Base-by-base conservation (phyloP, 805 yeast species). In the Kluyveromyces aestuarii region DNA sequence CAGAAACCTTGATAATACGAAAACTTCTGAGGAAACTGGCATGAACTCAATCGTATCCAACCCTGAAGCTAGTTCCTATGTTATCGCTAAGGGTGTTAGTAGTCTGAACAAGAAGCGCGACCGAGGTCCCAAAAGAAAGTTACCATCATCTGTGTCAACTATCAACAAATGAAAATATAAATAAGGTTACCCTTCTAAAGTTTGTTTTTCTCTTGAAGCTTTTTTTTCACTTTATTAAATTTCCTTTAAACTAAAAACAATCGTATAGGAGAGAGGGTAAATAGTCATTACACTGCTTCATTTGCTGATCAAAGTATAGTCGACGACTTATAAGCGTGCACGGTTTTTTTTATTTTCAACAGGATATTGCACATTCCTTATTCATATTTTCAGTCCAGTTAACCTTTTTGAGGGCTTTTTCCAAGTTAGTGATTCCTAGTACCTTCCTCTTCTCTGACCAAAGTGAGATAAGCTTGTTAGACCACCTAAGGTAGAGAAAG, bases 101-200 rank as follows among this genome's bases (percentile, higher is more conserved):
- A 30, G 66, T 43, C 50, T 57, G 10, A 69, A 61, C 37, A 69
- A 67, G 53, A 51, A 47, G 7, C 59, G 74, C 47, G 53, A 71
- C 8, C 61, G 61, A 17, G 73, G 72, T 1, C 74, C 72, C 18
- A 69, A 61, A 48, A 55, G 75, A 49, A 60, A 69, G 45, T 55
- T 64, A n/a, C 75, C 73, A 2, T 56, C 54, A 17, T n/a, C 19
- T 21, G 39, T 43, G 17, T 14, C 25, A 14, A 43, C 27, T 33
- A 9, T 35, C 27, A 18, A 43, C 35, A 41, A 16, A 25, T 25
- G 27, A 27, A 41, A 18, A 14, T 13, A 10, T 41, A 25, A n/a
- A 18, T 41, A 14, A 5, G 5, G 44, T 41, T 41, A 41, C 44
- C 44, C 44, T 41, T 27, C 44, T 41, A 41, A 41, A n/a, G 16